These are phyloP conservation scores for Pneumocystis jirovecii DNA, from an alignment of 1,139 yeast species.

Conservation along the genomic window DNA sequence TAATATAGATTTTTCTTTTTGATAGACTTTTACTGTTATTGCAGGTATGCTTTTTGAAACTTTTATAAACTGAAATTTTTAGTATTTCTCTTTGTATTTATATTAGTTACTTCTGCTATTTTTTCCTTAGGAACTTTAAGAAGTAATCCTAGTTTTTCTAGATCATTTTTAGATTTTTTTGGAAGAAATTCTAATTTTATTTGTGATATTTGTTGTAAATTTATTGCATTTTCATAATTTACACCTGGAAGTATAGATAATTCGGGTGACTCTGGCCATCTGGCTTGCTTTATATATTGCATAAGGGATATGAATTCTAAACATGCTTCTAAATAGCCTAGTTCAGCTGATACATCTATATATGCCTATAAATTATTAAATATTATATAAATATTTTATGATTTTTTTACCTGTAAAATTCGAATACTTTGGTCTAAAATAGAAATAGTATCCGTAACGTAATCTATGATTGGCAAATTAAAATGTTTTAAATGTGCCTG, in stretches of 20 bases:
- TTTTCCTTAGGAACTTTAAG: constrained; percentile 1
- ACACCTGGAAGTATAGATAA: constrained; percentile 52
- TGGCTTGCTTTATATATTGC: constrained; percentile 81
- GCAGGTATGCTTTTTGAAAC: constrained; percentile 5
- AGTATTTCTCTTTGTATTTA: not conserved
- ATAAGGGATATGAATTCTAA: constrained; percentile 48
- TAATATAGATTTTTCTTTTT: constrained; percentile 3
- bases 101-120: not conserved
- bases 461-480: constrained; percentile 88
- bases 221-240: constrained; percentile 18
- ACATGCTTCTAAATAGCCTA: constrained; percentile 54
- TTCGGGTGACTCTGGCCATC: constrained; percentile 46
- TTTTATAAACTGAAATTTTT: constrained; percentile 2
- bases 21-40: not conserved
- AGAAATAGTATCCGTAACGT: constrained; percentile 82
- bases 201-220: constrained; percentile 9
- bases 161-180: constrained; percentile 18
- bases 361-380: constrained; percentile 44
- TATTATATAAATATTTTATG: not conserved
- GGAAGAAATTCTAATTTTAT: constrained; percentile 11
- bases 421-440: constrained; percentile 90
- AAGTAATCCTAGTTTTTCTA: constrained; percentile 17
- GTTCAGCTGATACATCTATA: constrained; percentile 76
- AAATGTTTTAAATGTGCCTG: constrained; percentile 79
- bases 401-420: constrained; percentile 31